Evolutionary conservation across 2,329 filamentous ascomycete species (phyloP), one percentile per base, ranked within the genome.

Genomic region (Tolypocladium nubicola): DNA sequence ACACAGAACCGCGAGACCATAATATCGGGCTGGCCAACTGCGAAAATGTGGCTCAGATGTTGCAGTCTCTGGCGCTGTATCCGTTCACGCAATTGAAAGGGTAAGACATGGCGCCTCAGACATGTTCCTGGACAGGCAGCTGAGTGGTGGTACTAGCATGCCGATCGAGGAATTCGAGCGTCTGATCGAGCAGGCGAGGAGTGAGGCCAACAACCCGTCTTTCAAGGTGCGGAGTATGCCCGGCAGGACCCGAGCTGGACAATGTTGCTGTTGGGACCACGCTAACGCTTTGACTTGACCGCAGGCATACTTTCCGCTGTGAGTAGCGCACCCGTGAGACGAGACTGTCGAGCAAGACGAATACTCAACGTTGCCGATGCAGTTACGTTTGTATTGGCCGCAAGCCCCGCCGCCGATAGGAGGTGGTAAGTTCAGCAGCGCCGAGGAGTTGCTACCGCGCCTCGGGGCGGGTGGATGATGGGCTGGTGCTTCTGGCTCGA

Each of bases 331-430:
- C 37, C 26, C 38, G 26, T 23, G 19, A n/a, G 33, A 19, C 7
- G 38, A 21, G 4, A 19, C 14, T 10, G 38, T 30, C 10, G 7
- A 7, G 14, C 2, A 21, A 14, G 49, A 23, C 13, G 23, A 54
- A 3, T 41, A 33, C 52, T 54, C 38, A 52, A 54, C 45, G 21
- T 0, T 16, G 53, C 13, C 16, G 8, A 13, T 6, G 9, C 58
- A 84, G 82, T 61, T 84, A 86, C 66, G 79, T 86, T 41, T 85
- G 81, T 61, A 84, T 86, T 62, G 83, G 83, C 54, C 76, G 77
- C 60, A 86, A 86, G 61, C 78, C 80, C 57, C 62, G 58, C 53
- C 60, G 62, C 58, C 66, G 55, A 64, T 53, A 50, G 50, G 19
- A 21, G 35, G 19, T 19, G 16, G 39, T 19, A 23, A 6, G n/a